Evolutionary conservation across 345 rosid species (phyloP).

Genomic region (Raphanus raphanistrum): DNA sequence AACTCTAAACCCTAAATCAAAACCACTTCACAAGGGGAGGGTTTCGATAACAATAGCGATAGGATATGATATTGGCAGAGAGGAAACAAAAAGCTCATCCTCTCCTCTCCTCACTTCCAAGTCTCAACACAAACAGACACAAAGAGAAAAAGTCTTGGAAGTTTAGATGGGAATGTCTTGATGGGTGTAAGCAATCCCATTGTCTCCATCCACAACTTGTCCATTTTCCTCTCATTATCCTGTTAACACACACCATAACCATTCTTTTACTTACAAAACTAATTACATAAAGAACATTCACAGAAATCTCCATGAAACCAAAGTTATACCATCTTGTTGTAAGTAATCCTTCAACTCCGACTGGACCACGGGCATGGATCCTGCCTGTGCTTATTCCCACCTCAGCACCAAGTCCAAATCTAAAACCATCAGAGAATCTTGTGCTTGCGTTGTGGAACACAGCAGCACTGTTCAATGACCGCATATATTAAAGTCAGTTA

Average conservation of each 20-base stretch:
- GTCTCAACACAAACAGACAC: constrained; percentile 11
- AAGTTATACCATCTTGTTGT: constrained; percentile 85
- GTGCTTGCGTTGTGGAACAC: constrained; percentile 99
- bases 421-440: constrained; percentile 92
- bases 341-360: constrained; percentile 92
- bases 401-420: constrained; percentile 99
- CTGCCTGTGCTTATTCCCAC: constrained; percentile 97
- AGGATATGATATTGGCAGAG: constrained; percentile 28
- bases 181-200: constrained; percentile 69
- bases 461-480: constrained; percentile 71
- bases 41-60: constrained; percentile 19
- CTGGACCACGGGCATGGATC: constrained; percentile 99
- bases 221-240: constrained; percentile 93
- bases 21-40: constrained; percentile 38
- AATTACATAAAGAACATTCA: not conserved
- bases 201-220: constrained; percentile 92
- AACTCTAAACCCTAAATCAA: constrained; percentile 33
- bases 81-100: constrained; percentile 40
- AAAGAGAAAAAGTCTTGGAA: constrained; percentile 9
- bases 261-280: not conserved
- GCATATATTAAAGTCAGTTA: constrained; percentile 14
- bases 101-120: constrained; percentile 3
- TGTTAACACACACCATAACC: constrained; percentile 40
- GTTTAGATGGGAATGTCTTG: constrained; percentile 50
- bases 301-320: not conserved